These are phyloP conservation scores for Podospora comata DNA, from an alignment of 495 filamentous ascomycete genomes.

Conservation along the genomic window DNA sequence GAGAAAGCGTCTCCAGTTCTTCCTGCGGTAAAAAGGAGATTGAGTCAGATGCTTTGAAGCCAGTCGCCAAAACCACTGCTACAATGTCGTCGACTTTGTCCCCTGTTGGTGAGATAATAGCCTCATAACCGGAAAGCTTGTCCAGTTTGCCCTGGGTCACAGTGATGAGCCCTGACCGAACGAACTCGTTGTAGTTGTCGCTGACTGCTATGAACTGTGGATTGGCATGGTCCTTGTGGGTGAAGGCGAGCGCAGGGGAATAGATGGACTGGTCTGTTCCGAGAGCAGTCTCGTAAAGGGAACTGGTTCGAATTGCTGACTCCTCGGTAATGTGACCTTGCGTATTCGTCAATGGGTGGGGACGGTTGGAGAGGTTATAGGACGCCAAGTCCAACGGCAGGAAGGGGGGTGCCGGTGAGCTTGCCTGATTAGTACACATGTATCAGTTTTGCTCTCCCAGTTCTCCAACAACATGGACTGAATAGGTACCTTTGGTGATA, in stretches of 20 bases:
- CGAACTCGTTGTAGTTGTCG: slow-evolving; percentile 69
- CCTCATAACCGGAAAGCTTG: slow-evolving; percentile 31
- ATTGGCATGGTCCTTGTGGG: slow-evolving; percentile 32
- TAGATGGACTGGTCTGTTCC: slow-evolving; percentile 63
- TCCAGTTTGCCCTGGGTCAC: slow-evolving; percentile 43
- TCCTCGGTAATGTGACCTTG: slow-evolving; percentile 58
- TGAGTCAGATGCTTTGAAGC: slow-evolving; percentile 61
- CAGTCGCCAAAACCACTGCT: slow-evolving; percentile 71
- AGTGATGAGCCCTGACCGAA: slow-evolving; percentile 61
- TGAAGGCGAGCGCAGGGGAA: slow-evolving; percentile 39
- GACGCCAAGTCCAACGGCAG: slow-evolving; percentile 73
- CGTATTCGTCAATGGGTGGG: slow-evolving; percentile 53
- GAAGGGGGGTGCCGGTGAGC: slow-evolving; percentile 54
- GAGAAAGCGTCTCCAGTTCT: slow-evolving; percentile 55
- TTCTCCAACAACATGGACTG: too few relatives aligned
- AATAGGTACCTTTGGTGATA: slow-evolving; percentile 45
- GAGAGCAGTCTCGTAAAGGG: slow-evolving; percentile 52
- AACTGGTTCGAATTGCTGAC: slow-evolving; percentile 49
- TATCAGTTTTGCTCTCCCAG: too few relatives aligned
- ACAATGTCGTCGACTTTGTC: slow-evolving; percentile 55
- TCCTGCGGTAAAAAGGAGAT: slow-evolving; percentile 58
- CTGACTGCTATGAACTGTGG: slow-evolving; percentile 65
- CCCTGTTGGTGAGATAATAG: slow-evolving; percentile 36
- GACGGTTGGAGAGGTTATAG: slow-evolving; percentile 64
- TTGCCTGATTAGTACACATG: slow-evolving; percentile 27